These are phyloP conservation scores for Bretschneidera sinensis DNA, from an alignment of 345 rosid species.

Conservation along the genomic window DNA sequence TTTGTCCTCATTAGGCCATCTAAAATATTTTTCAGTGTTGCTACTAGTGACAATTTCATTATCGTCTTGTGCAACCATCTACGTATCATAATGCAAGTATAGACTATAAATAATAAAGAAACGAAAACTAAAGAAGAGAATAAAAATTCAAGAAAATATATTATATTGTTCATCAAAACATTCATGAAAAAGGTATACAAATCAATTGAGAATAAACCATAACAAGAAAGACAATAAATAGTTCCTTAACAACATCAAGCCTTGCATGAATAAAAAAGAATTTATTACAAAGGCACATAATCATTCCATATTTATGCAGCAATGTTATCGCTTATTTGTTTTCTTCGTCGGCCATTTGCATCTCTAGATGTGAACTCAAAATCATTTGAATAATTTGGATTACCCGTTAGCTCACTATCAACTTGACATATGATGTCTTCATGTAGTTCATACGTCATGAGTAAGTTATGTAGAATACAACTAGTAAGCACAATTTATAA, in stretches of 20 bases:
- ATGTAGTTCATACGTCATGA: no score
- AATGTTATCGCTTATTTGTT: not conserved
- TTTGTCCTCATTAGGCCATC: not conserved
- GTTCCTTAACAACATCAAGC: no score
- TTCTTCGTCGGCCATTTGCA: not conserved
- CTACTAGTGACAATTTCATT: not conserved
- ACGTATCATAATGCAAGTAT: no score
- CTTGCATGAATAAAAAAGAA: no score
- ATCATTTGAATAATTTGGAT: not conserved
- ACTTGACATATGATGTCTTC: not conserved
- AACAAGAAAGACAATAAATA: no score
- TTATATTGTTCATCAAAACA: not conserved
- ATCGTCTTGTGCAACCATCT: not conserved
- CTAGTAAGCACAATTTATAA: not conserved
- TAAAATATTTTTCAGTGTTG: not conserved
- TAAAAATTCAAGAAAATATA: no score
- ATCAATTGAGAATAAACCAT: no score
- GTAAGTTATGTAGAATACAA: not conserved
- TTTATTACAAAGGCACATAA: no score
- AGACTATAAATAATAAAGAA: no score
- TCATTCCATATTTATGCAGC: not conserved
- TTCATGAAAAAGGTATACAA: no score
- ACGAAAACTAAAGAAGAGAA: not conserved
- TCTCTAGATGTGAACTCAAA: not conserved
- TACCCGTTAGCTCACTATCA: not conserved